phyloP scores from a whole-genome alignment of 805 yeast species.

The Saccharomycopsis javanensis region DNA sequence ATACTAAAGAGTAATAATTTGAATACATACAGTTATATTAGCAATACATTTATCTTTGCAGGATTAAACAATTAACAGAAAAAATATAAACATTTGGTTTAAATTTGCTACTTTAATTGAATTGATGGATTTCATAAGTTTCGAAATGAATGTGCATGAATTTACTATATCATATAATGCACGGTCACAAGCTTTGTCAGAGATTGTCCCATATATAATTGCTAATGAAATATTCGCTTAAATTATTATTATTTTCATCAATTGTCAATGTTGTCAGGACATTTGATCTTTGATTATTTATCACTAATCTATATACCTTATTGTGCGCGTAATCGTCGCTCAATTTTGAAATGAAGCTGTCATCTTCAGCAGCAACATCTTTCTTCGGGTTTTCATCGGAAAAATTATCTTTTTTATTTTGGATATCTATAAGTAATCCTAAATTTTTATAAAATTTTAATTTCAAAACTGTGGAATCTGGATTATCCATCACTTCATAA shows the following conservation, averaged over 20 bases:
- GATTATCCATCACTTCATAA: slow-evolving; percentile 29
- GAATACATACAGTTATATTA: too few species aligned
- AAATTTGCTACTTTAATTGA: too few species aligned
- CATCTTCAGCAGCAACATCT: background rate
- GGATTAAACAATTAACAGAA: too few species aligned
- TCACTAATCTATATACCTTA: slow-evolving; percentile 13
- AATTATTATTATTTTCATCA: slow-evolving; percentile 29
- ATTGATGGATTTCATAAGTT: too few species aligned
- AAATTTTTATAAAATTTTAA: slow-evolving; percentile 49
- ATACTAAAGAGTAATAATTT: too few species aligned
- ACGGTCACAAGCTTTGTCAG: slow-evolving; percentile 16
- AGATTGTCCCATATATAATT: slow-evolving; percentile 72
- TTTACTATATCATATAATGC: background rate
- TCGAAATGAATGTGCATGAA: background rate
- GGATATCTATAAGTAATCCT: slow-evolving; percentile 42
- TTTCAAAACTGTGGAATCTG: slow-evolving; percentile 40
- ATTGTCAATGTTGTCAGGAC: slow-evolving; percentile 14
- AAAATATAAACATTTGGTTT: too few species aligned
- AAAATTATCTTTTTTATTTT: slow-evolving; percentile 22
- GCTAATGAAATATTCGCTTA: slow-evolving; percentile 59
- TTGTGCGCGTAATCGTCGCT: slow-evolving; percentile 4
- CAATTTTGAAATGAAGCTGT: slow-evolving; percentile 6
- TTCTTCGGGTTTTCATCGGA: slow-evolving; percentile 23
- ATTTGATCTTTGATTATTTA: slow-evolving; percentile 16
- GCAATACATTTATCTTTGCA: too few species aligned